Percentiles rank a stretch among this genome's conserved stretches.
phyloP scores from a whole-genome alignment of 1,139 yeast species.

The Kluyveromyces marxianus region DNA sequence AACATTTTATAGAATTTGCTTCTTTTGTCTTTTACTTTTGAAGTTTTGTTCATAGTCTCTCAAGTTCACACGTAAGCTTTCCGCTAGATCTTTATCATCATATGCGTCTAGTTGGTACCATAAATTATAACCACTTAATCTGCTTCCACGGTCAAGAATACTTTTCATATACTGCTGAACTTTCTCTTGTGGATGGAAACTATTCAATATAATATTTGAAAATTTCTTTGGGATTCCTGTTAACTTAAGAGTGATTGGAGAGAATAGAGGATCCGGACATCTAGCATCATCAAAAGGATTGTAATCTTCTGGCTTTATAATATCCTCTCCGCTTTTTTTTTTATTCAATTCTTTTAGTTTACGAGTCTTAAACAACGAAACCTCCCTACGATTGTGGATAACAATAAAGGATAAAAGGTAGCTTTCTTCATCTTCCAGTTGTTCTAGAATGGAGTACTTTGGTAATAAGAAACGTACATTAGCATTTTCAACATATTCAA shows the following conservation, averaged over 20 bases:
- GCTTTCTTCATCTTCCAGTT: constrained; percentile 29
- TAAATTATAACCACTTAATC: constrained; percentile 54
- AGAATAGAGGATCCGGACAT: constrained; percentile 42
- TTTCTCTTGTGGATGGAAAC: constrained; percentile 50
- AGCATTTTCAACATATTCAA: constrained; percentile 79
- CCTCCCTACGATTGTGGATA: constrained; percentile 26
- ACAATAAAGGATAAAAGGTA: constrained; percentile 28
- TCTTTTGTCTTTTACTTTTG: constrained; percentile 32
- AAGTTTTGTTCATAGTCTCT: constrained; percentile 35
- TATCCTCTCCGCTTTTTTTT: constrained; percentile 9
- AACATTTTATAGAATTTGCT: constrained; percentile 13
- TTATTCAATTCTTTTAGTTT: constrained; percentile 18
- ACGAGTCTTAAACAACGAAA: constrained; percentile 19
- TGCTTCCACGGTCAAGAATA: constrained; percentile 51
- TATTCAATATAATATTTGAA: constrained; percentile 61
- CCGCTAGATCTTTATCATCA: constrained; percentile 49
- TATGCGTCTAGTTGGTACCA: constrained; percentile 86
- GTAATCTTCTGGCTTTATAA: constrained; percentile 16
- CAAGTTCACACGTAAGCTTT: constrained; percentile 31
- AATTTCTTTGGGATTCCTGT: constrained; percentile 58
- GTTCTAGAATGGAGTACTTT: constrained; percentile 67
- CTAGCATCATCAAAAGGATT: constrained; percentile 22
- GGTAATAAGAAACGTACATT: constrained; percentile 71
- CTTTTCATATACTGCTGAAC: constrained; percentile 57
- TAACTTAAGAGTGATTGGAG: constrained; percentile 58